These are phyloP conservation scores for Uncinocarpus reesii DNA, from an alignment of 2,329 filamentous ascomycete genomes.

Conservation along the genomic window DNA sequence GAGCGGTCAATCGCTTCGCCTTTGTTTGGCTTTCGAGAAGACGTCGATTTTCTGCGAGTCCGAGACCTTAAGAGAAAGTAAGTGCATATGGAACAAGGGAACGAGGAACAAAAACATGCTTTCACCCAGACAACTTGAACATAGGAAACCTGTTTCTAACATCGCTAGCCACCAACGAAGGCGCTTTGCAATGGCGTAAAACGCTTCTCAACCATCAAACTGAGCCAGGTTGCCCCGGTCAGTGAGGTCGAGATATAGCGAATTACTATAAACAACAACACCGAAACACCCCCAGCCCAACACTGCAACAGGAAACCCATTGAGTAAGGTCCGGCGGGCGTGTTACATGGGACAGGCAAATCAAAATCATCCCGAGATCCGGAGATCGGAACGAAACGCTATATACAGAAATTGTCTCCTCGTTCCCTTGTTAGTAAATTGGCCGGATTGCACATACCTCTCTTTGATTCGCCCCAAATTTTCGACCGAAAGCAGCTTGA, in stretches of 20 bases:
- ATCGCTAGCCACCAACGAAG: not conserved
- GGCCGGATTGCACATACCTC: conserved; percentile 8
- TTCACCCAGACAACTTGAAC: not conserved
- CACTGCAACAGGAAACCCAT: conserved; percentile 2
- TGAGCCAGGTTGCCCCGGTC: conserved; percentile 2
- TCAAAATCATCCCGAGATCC: not conserved
- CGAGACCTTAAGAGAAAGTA: conserved; percentile 4
- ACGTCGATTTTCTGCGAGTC: not conserved
- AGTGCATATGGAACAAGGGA: conserved; percentile 46
- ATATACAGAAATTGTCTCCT: conserved; percentile 9
- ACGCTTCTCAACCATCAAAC: conserved; percentile 6
- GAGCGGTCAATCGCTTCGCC: not conserved
- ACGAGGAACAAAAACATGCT: conserved; percentile 10
- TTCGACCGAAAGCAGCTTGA: conserved; percentile 1
- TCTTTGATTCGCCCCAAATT: not conserved
- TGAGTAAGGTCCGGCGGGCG: conserved; percentile 3
- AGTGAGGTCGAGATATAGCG: conserved; percentile 4
- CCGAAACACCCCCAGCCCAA: conserved; percentile 8
- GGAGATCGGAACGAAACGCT: not conserved
- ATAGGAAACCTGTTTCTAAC: not conserved
- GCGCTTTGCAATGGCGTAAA: conserved; percentile 6
- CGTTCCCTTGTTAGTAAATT: conserved; percentile 2
- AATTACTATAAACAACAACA: conserved; percentile 4
- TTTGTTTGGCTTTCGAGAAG: too few species aligned
- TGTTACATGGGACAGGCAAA: conserved; percentile 9